These are phyloP conservation scores for Collybiopsis confluens DNA, from an alignment of 768 basidiomycete genomes.

Conservation along the genomic window DNA sequence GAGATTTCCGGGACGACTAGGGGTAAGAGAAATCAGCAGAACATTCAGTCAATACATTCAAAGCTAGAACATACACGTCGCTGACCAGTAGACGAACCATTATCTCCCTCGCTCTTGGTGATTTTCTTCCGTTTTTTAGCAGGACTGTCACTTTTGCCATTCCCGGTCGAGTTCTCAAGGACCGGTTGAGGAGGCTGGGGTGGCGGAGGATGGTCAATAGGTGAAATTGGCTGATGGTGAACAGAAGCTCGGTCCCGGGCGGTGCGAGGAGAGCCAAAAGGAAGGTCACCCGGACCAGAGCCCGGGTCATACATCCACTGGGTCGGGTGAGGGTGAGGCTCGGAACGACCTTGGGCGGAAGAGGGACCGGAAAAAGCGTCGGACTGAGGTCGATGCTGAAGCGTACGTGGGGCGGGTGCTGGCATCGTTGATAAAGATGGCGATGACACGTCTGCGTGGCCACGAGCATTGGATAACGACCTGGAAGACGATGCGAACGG, in stretches of 20 bases:
- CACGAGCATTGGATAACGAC: constrained; percentile 7
- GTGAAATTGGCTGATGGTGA: constrained; percentile 4
- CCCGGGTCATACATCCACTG: constrained; percentile 3
- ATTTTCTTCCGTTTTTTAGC: constrained; percentile 49
- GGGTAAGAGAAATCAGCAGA: constrained; percentile 6
- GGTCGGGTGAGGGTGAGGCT: background rate
- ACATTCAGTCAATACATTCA: constrained; percentile 2
- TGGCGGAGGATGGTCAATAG: background rate
- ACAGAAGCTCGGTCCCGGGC: constrained; percentile 1
- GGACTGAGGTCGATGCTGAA: background rate
- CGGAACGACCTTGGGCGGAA: constrained; percentile 4
- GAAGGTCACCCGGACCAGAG: background rate
- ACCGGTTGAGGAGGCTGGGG: background rate
- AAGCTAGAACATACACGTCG: constrained; percentile 52
- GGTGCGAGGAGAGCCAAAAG: background rate
- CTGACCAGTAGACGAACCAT: constrained; percentile 39
- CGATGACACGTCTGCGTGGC: constrained; percentile 7
- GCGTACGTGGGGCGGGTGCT: constrained; percentile 2
- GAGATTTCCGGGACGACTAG: constrained; percentile 38
- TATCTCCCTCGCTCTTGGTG: constrained; percentile 50
- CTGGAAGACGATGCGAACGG: constrained; percentile 25
- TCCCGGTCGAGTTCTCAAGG: background rate
- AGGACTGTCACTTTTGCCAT: constrained; percentile 10
- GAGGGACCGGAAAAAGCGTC: constrained; percentile 1
- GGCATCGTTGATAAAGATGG: constrained; percentile 1